Evolutionary conservation across 108 stramenopile genomes (phyloP).

Genomic region (Fistulifera pelliculosa): DNA sequence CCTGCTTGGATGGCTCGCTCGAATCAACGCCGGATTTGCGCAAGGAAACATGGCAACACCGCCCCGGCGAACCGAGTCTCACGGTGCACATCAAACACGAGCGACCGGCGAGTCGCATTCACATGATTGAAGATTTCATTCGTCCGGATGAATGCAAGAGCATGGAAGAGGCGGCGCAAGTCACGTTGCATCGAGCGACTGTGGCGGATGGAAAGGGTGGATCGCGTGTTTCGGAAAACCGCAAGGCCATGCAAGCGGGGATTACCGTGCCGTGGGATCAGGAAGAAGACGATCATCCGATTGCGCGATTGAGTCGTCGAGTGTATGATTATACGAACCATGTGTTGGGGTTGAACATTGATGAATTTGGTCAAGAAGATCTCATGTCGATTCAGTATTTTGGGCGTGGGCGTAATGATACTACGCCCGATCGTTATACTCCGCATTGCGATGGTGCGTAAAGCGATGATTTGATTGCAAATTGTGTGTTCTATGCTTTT

Average conservation of each 20-base stretch:
- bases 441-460: conserved; percentile 97
- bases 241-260: conserved; percentile 80
- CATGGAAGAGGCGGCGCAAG: conserved; percentile 45
- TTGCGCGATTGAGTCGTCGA: conserved; percentile 46
- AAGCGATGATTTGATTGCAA: conserved; percentile 23
- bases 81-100: conserved; percentile 42
- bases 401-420: conserved; percentile 48
- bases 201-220: conserved; percentile 82
- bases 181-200: conserved; percentile 60
- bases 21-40: conserved; percentile 32
- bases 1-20: conserved; percentile 50
- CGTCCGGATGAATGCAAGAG: conserved; percentile 70
- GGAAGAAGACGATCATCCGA: conserved; percentile 55
- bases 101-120: conserved; percentile 64
- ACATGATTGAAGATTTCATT: conserved; percentile 70
- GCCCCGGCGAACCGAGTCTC: conserved; percentile 14
- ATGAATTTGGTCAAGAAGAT: conserved; percentile 71
- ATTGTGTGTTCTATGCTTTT: background rate
- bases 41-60: conserved; percentile 1
- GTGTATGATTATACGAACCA: conserved; percentile 70
- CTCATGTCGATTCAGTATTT: conserved; percentile 80
- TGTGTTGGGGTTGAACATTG: conserved; percentile 51
- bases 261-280: conserved; percentile 64
- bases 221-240: conserved; percentile 39
- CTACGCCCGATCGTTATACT: conserved; percentile 66